Evolutionary conservation across 192 early-diverging fungal species (phyloP), one percentile per base, ranked within the genome.

Genomic region (Podila minutissima): DNA sequence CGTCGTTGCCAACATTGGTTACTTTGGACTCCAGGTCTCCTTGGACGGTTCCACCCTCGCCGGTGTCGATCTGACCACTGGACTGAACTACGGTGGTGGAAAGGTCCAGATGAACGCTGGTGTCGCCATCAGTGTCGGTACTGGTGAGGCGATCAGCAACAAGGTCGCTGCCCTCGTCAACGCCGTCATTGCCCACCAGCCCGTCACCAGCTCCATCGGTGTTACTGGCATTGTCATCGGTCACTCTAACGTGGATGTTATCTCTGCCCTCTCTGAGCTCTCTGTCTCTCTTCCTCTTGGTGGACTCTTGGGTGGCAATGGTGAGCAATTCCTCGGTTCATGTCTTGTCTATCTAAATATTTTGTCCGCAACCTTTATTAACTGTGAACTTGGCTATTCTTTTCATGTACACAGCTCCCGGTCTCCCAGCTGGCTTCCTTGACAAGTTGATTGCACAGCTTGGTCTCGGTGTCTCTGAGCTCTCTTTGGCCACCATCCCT

Each of bases 1-100:
- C 19, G 58, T 81, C 29, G 63, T 66, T 41, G 77, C 71, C 66
- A 81, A 81, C 60, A 81, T 81, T 66, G 77, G 77, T 19, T 81
- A 73, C 71, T 62, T 81, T 13, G 77, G 77, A 66, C 64, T 81
- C 37, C 71, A 81, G 71, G 8, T 81, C 17, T n/a, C 61, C 57
- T 48, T 81, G 55, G 77, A 81, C 41, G 66, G 38, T 31, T 15
- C 66, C 20, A 72, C 68, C 49, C 66, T 81, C 33, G 77, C 77
- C 24, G 77, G 77, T 46, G 22, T 81, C 65, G 61, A 26, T 33
- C 59, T 81, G 62, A 73, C 57, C 33, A 64, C 62, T 35, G 76
- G 76, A 35, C 51, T 79, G 33, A 72, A 64, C 66, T 79, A 79
- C 32, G 61, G 38, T 58, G 76, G 69, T 28, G 76, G 70, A 48